These are phyloP conservation scores for Calonectria pseudoturangicola DNA, from an alignment of 2,329 filamentous ascomycete species.

Conservation along the genomic window DNA sequence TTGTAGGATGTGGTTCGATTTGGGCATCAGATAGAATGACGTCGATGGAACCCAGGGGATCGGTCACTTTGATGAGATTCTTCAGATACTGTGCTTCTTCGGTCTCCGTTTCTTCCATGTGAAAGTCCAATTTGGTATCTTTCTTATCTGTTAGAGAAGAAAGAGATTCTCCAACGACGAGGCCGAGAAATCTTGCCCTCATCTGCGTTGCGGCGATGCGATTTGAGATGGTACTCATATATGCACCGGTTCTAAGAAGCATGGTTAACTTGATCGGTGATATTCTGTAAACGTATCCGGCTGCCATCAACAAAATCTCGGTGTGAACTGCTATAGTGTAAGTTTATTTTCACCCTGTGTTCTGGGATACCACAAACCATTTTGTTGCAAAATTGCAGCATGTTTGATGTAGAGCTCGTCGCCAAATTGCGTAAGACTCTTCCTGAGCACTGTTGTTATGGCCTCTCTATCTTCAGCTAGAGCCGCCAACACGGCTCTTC, in stretches of 20 bases:
- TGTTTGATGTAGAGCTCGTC: constrained; percentile 92
- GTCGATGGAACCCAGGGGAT: constrained; percentile 76
- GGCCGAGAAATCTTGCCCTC: constrained; percentile 87
- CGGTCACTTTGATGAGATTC: constrained; percentile 76
- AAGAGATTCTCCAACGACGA: constrained; percentile 87
- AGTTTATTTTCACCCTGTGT: constrained; percentile 40
- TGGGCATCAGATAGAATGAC: constrained; percentile 63
- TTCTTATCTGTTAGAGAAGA: constrained; percentile 79
- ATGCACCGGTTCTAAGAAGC: constrained; percentile 81
- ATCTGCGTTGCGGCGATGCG: constrained; percentile 85
- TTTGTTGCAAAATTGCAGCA: constrained; percentile 88
- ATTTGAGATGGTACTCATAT: constrained; percentile 89
- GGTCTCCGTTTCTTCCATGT: constrained; percentile 84
- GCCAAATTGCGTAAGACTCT: constrained; percentile 83
- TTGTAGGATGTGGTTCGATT: constrained; percentile 28
- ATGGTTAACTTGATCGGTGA: constrained; percentile 80
- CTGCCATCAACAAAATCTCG: constrained; percentile 85
- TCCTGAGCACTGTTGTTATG: constrained; percentile 78
- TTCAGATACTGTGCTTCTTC: constrained; percentile 87
- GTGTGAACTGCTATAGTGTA: constrained; percentile 78
- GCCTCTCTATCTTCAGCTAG: constrained; percentile 71
- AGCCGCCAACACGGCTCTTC: constrained; percentile 78
- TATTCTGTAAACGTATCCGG: constrained; percentile 83
- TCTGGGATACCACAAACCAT: constrained; percentile 74
- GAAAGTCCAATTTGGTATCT: constrained; percentile 86